Evolutionary conservation across 2,329 filamentous ascomycete genomes (phyloP).

Genomic region (Hypoxylon rubiginosum): DNA sequence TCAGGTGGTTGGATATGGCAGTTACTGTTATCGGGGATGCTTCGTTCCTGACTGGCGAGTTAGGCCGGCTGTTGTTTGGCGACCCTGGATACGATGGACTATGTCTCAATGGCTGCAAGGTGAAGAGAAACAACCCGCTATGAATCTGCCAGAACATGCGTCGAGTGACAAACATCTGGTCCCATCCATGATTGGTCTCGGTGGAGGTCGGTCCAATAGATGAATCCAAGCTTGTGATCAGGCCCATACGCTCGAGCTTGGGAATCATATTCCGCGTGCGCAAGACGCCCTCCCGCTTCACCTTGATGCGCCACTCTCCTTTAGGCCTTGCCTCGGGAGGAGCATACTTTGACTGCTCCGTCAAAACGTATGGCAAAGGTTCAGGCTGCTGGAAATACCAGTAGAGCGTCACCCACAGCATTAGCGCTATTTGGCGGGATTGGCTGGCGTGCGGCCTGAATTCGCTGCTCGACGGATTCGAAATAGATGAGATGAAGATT

Average conservation of each 20-base stretch:
- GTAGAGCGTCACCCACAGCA: slow-evolving; percentile 93
- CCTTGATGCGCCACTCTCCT: slow-evolving; percentile 87
- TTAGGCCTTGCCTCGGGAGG: slow-evolving; percentile 78
- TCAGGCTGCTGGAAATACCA: slow-evolving; percentile 96
- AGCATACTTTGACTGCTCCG: slow-evolving; percentile 73
- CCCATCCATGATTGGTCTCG: slow-evolving; percentile 76
- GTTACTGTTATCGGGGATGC: slow-evolving; percentile 49
- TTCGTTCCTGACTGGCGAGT: slow-evolving; percentile 62
- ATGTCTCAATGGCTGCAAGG: slow-evolving; percentile 71
- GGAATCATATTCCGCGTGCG: slow-evolving; percentile 85
- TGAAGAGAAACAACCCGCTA: slow-evolving; percentile 88
- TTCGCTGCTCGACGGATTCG: slow-evolving; percentile 82
- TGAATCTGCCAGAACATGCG: slow-evolving; percentile 94
- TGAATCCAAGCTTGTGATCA: slow-evolving; percentile 82
- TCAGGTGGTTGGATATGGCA: slow-evolving; percentile 45
- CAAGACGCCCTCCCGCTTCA: slow-evolving; percentile 90
- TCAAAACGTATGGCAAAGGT: slow-evolving; percentile 74
- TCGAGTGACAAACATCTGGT: slow-evolving; percentile 83
- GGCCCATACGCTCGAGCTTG: slow-evolving; percentile 93
- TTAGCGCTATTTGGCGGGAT: slow-evolving; percentile 93
- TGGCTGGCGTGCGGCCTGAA: slow-evolving; percentile 85
- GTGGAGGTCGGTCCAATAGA: slow-evolving; percentile 76
- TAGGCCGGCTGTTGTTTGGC: slow-evolving; percentile 66
- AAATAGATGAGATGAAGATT: slow-evolving; percentile 92
- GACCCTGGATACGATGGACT: slow-evolving; percentile 63